Evolutionary conservation across 495 filamentous ascomycete genomes (phyloP).

Genomic region (Hyaloscypha bicolor): DNA sequence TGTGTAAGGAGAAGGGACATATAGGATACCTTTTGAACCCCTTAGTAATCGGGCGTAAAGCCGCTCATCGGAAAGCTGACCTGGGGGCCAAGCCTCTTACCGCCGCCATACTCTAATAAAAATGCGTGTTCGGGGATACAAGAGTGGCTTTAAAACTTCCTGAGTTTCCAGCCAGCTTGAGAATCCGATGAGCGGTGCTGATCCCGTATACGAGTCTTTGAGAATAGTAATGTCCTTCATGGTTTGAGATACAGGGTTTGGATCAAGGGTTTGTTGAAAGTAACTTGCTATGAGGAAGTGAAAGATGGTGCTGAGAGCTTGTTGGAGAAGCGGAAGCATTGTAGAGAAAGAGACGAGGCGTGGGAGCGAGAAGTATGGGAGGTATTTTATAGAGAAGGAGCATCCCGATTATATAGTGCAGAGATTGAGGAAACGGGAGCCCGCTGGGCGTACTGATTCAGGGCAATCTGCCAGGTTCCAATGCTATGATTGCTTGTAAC

Average conservation of each 20-base stretch:
- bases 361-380: too few species aligned
- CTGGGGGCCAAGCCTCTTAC: constrained; percentile 39
- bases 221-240: constrained; percentile 39
- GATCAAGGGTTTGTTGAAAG: constrained; percentile 9
- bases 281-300: constrained; percentile 24
- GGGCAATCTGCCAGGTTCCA: neutral
- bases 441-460: neutral
- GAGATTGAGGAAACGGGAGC: neutral
- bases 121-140: constrained; percentile 39
- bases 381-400: too few species aligned
- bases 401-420: neutral
- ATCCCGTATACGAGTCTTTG: constrained; percentile 34
- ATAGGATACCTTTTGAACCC: constrained; percentile 53
- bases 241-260: constrained; percentile 1
- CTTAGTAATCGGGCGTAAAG: constrained; percentile 39
- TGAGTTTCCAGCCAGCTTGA: constrained; percentile 27
- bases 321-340: constrained; percentile 22
- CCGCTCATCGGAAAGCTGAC: constrained; percentile 35
- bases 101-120: constrained; percentile 39
- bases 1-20: neutral
- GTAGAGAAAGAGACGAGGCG: neutral
- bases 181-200: constrained; percentile 24
- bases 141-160: constrained; percentile 38
- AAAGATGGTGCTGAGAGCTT: constrained; percentile 13
- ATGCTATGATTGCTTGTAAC: too few species aligned